Evolutionary conservation across 176 grass and related monocot species (phyloP).

Genomic region (Rhynchospora breviuscula): DNA sequence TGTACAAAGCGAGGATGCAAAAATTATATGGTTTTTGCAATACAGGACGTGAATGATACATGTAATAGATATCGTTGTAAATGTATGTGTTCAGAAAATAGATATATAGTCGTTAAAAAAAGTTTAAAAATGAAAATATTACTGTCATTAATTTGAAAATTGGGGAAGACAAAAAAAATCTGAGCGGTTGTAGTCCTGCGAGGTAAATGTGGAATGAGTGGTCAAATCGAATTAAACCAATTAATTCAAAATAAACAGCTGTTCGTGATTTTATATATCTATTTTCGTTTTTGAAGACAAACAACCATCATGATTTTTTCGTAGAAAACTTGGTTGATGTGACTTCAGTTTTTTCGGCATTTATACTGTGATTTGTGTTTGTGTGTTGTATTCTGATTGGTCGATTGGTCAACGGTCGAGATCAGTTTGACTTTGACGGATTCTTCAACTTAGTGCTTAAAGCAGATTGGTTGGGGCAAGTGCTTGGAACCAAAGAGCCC

Average conservation of each 20-base stretch:
- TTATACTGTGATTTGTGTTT: background rate
- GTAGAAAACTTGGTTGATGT: background rate
- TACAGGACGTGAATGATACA: too few species aligned
- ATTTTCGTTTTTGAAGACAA: background rate
- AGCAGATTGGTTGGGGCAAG: background rate
- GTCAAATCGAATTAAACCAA: background rate
- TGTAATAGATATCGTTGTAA: too few species aligned
- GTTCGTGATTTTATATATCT: background rate
- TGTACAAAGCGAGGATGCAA: too few species aligned
- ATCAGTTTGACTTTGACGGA: conserved; percentile 10
- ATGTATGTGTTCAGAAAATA: too few species aligned
- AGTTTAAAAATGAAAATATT: too few species aligned
- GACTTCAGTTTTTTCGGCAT: background rate
- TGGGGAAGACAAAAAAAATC: too few species aligned
- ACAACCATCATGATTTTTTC: background rate
- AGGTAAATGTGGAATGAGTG: background rate
- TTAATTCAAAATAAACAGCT: background rate
- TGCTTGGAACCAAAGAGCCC: background rate
- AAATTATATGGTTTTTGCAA: too few species aligned
- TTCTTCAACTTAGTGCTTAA: background rate
- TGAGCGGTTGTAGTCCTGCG: background rate
- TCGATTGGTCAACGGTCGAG: background rate
- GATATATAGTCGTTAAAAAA: too few species aligned
- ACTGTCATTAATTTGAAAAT: too few species aligned
- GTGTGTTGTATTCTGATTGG: background rate